Conservation (phyloP, 176 grass and related monocot species). For the Juncus effusus region DNA sequence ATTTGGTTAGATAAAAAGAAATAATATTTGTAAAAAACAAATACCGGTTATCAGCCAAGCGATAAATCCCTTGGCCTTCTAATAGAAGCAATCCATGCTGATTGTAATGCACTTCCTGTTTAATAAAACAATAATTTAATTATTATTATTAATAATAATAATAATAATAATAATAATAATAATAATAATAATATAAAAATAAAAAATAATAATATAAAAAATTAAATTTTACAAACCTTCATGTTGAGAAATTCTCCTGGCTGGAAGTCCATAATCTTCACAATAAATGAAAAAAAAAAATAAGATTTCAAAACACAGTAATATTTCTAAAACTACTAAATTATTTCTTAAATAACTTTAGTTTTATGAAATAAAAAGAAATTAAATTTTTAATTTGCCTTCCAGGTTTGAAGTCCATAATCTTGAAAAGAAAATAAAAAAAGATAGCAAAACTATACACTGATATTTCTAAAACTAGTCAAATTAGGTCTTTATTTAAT, state of each 20-base stretch:
- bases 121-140: constrained; percentile 26
- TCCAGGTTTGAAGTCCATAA: constrained; percentile 72
- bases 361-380: neutral
- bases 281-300: neutral
- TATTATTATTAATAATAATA: neutral
- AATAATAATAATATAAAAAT: neutral
- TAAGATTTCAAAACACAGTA: neutral
- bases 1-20: too few species aligned
- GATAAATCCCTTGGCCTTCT: constrained; percentile 96
- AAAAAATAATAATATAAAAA: neutral
- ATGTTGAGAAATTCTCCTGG: constrained; percentile 98
- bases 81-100: constrained; percentile 89
- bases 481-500: neutral
- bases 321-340: too few species aligned
- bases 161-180: constrained; percentile 7
- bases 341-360: too few species aligned
- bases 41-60: constrained; percentile 79
- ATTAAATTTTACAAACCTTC: constrained; percentile 40
- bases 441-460: constrained; percentile 5
- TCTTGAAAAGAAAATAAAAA: constrained; percentile 35
- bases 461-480: neutral
- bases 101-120: constrained; percentile 97
- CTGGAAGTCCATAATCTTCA: constrained; percentile 99
- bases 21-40: too few species aligned
- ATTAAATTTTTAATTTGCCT: neutral